Evolutionary conservation across 371 early-diverging fungal species (phyloP).

Genomic region (Rhizopus microsporus): DNA sequence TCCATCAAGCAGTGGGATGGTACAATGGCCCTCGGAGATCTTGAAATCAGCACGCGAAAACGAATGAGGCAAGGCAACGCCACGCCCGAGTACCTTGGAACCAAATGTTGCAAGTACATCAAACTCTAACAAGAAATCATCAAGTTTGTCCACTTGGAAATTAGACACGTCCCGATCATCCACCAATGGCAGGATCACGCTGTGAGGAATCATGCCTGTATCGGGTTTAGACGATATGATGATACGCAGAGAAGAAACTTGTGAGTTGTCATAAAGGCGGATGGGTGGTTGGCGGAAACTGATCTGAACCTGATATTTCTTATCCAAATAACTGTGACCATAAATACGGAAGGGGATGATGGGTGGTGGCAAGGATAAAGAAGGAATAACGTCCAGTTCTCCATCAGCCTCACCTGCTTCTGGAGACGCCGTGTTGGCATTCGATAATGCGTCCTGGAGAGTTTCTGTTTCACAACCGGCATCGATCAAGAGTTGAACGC

Average conservation of each 20-base stretch:
- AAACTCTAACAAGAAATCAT: conserved; percentile 83
- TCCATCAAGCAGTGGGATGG: conserved; percentile 82
- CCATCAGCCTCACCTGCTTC: not conserved
- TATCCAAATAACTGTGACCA: conserved; percentile 92
- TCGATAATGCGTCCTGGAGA: conserved; percentile 8
- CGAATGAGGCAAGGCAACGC: conserved; percentile 74
- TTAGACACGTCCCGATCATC: conserved; percentile 78
- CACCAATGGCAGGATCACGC: conserved; percentile 85
- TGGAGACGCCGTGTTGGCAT: conserved; percentile 1
- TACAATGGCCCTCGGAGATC: conserved; percentile 43
- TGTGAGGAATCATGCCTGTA: conserved; percentile 86
- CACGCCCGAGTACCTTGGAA: conserved; percentile 89
- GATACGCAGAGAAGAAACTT: conserved; percentile 65
- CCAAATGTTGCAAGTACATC: conserved; percentile 95
- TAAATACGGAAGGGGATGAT: conserved; percentile 96
- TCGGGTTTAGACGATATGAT: conserved; percentile 77
- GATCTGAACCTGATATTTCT: conserved; percentile 80
- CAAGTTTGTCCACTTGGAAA: conserved; percentile 80
- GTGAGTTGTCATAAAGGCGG: conserved; percentile 65
- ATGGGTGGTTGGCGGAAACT: conserved; percentile 63
- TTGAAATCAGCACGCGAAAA: conserved; percentile 52
- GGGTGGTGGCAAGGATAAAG: conserved; percentile 91
- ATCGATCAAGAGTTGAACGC: conserved; percentile 65
- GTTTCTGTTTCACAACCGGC: conserved; percentile 55
- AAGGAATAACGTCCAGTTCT: conserved; percentile 77